Base-by-base conservation (phyloP, 106 monocot genomes). In the Alisma plantagoaquatica region DNA sequence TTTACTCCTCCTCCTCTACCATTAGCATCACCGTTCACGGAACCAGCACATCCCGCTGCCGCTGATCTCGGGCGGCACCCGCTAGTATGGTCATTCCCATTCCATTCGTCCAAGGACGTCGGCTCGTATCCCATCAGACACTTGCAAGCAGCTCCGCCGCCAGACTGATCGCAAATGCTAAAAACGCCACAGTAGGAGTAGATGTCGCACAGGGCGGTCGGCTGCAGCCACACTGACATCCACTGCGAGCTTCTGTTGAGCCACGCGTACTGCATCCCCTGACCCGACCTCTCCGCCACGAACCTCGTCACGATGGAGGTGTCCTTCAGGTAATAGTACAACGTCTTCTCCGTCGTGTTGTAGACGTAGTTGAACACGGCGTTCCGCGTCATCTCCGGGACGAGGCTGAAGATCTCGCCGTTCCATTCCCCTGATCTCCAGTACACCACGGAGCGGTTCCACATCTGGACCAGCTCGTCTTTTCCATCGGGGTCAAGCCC, bases 351-450 rank as follows among this genome's bases (percentile, higher is more conserved):
- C 6, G 26, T 22, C 1, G 6, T 8, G 30, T 58, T 52, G 46
- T 43, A 27, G 10, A 45, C 23, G 53, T 30, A 64, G 27, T 59
- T 25, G 25, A 59, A 44, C 2, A 10, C 16, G 15, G 2, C 9
- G 9, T 32, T 27, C 33, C 33, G 18, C 23, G 10, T 47, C 33
- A 53, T 75, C 27, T n/a, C 54, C 0, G 60, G 74, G 1, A 66
- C 46, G 3, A 19, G 22, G 21, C 38, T 44, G 66, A 78, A 77
- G 56, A 41, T 64, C 21, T 64, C 33, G 20, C 67, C 63, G 50
- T 71, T 72, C 78, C 83, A 77, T 3, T 41, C 5, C 3, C 83
- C 73, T 23, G 74, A 78, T 3, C 28, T 50, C 77, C 83, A 83
- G 57, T 66, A 78, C 7, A 53, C 54, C 25, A 43, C 26, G 3